phyloP scores from a whole-genome alignment of 257 asterid species.

The Ehretia macrophylla region DNA sequence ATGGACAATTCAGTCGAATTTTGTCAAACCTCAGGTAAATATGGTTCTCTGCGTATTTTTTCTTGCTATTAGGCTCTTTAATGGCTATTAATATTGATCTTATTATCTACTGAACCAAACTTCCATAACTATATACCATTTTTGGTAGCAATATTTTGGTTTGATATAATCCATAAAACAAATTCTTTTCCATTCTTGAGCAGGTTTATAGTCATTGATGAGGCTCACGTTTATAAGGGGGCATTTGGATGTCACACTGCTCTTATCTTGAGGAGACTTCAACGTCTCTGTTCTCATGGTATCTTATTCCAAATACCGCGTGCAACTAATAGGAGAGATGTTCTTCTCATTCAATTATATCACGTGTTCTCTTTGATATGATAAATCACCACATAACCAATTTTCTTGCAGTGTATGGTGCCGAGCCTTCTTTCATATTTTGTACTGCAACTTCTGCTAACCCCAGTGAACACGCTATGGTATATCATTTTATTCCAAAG shows the following conservation, averaged over 20 bases:
- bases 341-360: conserved; percentile 13
- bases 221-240: conserved; percentile 93
- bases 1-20: conserved; percentile 71
- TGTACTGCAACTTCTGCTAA: conserved; percentile 96
- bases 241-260: conserved; percentile 92
- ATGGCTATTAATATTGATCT: background rate
- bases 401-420: conserved; percentile 74
- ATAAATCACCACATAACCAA: conserved; percentile 24
- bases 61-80: background rate
- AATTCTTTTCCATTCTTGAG: background rate
- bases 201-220: conserved; percentile 86
- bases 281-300: conserved; percentile 90
- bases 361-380: conserved; percentile 7
- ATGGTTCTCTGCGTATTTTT: conserved; percentile 1
- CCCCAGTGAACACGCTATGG: conserved; percentile 92
- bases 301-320: conserved; percentile 15
- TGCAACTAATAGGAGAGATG: conserved; percentile 3
- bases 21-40: conserved; percentile 75
- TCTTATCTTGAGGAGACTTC: conserved; percentile 86
- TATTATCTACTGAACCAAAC: background rate
- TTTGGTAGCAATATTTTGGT: background rate
- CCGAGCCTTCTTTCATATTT: conserved; percentile 85
- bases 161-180: background rate
- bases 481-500: conserved; percentile 33
- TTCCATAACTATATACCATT: background rate